phyloP scores from a whole-genome alignment of 441 rosid genomes.

The Populus hybrid region DNA sequence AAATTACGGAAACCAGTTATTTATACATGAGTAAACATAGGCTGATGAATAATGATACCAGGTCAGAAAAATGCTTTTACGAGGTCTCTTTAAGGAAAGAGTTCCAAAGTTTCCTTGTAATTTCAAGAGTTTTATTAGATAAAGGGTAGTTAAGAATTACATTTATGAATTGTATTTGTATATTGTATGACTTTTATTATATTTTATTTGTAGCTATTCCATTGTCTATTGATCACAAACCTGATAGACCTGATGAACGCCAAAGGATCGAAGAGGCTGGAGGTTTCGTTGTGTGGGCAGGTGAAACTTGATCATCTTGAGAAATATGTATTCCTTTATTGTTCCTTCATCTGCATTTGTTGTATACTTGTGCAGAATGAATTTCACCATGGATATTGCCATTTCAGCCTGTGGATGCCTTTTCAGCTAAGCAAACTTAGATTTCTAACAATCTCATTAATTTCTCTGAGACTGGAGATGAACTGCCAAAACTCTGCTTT shows the following conservation, averaged over 20 bases:
- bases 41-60: neutral
- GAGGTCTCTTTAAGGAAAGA: neutral
- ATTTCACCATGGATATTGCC: neutral
- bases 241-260: slow-evolving; percentile 83
- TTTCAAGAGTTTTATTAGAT: neutral
- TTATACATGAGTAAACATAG: neutral
- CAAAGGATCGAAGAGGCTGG: slow-evolving; percentile 89
- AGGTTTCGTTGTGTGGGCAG: slow-evolving; percentile 87
- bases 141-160: neutral
- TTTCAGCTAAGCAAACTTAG: slow-evolving; percentile 3
- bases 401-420: neutral
- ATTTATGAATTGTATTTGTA: neutral
- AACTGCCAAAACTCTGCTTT: neutral
- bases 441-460: neutral
- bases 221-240: slow-evolving; percentile 78
- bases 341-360: neutral
- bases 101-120: neutral
- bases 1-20: neutral
- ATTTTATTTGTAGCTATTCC: slow-evolving; percentile 49
- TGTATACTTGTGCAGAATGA: slow-evolving; percentile 1
- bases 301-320: slow-evolving; percentile 27
- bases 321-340: slow-evolving; percentile 5
- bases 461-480: neutral
- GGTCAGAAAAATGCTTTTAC: neutral
- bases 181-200: neutral